phyloP scores from a whole-genome alignment of 352 stramenopile species.

The Phytophthora europaea region DNA sequence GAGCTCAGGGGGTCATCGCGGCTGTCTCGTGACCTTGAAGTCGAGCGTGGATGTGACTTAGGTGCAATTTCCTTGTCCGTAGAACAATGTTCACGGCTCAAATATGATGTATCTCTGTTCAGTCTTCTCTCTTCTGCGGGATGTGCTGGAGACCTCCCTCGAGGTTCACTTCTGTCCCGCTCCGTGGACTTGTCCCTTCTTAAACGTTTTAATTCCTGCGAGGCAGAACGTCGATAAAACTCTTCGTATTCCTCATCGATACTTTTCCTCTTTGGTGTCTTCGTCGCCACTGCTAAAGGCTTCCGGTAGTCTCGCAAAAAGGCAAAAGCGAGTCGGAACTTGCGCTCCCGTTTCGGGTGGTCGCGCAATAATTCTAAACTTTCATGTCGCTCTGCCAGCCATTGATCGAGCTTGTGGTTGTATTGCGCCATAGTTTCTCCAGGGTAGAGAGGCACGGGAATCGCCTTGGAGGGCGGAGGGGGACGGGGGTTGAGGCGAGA shows the following conservation, averaged over 20 bases:
- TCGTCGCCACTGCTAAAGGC: background rate
- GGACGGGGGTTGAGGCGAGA: background rate
- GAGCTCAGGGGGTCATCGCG: slow-evolving; percentile 7
- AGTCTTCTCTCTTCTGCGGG: background rate
- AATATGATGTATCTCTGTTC: background rate
- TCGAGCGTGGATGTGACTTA: background rate
- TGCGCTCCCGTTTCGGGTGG: slow-evolving; percentile 17
- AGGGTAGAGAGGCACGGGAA: slow-evolving; percentile 3
- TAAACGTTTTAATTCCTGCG: slow-evolving; percentile 12
- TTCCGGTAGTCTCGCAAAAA: background rate
- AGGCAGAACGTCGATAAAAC: slow-evolving; percentile 15
- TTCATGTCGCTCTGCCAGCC: background rate
- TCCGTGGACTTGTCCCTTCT: slow-evolving; percentile 15
- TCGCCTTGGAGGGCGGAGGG: background rate
- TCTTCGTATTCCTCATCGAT: slow-evolving; percentile 24
- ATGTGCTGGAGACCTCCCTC: background rate
- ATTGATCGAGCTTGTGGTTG: background rate
- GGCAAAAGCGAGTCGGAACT: slow-evolving; percentile 27
- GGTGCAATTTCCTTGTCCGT: background rate
- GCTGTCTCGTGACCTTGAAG: slow-evolving; percentile 11
- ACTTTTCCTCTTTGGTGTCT: slow-evolving; percentile 4
- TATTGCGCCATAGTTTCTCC: slow-evolving; percentile 2
- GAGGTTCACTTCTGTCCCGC: slow-evolving; percentile 8
- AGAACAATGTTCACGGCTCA: background rate
- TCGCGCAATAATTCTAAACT: slow-evolving; percentile 3